A percentile compares a stretch with the other conserved stretches of the same genome.
phyloP scores from a whole-genome alignment of 129 eudicot species.

The Kitagawia praeruptora region DNA sequence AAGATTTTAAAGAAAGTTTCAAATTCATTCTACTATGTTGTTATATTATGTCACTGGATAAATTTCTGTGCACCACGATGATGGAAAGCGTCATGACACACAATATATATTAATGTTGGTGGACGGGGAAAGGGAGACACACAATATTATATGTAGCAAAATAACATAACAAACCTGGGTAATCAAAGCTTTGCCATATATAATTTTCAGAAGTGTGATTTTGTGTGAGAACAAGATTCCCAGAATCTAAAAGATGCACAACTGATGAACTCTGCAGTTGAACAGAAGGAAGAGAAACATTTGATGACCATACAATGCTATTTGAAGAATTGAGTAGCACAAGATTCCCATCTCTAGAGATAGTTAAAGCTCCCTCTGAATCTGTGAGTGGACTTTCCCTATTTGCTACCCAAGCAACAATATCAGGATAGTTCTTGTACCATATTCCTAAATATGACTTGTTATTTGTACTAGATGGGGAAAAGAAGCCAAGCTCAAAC shows the following conservation, averaged over 20 bases:
- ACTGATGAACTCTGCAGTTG: conserved; percentile 21
- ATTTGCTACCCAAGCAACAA: conserved; percentile 59
- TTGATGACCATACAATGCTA: conserved; percentile 41
- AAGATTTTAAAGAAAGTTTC: neutral
- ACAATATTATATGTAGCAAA: neutral
- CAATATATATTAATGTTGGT: neutral
- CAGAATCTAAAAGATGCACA: conserved; percentile 43
- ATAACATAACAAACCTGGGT: conserved; percentile 17
- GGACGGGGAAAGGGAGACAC: neutral
- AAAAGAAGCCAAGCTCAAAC: conserved; percentile 50
- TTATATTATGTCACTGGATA: neutral
- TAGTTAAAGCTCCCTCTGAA: conserved; percentile 22
- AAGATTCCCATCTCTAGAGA: conserved; percentile 26
- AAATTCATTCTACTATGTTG: neutral
- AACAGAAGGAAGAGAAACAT: conserved; percentile 21
- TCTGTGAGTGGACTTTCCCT: conserved; percentile 32
- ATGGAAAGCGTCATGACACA: neutral
- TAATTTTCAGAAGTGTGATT: conserved; percentile 9
- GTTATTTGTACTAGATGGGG: conserved; percentile 29
- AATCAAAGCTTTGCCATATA: conserved; percentile 73
- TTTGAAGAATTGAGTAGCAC: conserved; percentile 23
- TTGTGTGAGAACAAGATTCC: conserved; percentile 39
- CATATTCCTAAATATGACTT: conserved; percentile 48
- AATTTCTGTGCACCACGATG: neutral
- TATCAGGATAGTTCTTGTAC: conserved; percentile 41